Base-by-base conservation (phyloP, 805 yeast species). In the Suhomyces sp. region DNA sequence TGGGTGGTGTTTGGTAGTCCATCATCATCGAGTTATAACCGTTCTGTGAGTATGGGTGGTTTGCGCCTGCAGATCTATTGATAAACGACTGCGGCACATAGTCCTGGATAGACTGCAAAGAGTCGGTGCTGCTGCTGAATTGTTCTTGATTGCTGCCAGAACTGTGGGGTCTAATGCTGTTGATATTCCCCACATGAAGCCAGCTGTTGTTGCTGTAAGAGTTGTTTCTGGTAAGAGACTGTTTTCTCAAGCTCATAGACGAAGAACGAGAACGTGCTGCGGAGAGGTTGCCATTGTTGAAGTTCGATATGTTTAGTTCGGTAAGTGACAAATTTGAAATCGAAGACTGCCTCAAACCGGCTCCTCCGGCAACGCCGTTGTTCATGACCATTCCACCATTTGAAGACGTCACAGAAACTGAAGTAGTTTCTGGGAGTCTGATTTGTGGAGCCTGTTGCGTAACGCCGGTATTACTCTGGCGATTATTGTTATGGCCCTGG, bases 141-240 rank as follows among this genome's bases (percentile, higher is more conserved):
- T 64, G 64, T 8, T 64, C 67, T 44, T 63, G 56, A 40, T 50
- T 50, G 13, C 58, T 54, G 24, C 48, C 51, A 6, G 33, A 29
- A 7, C 48, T 47, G 42, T 52, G 51, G n/a, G 68, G 62, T 51
- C 73, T 67, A 12, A 69, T 64, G 50, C 64, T 69, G 55, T 64
- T 67, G 53, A 74, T 64, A 57, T 74, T 75, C 4, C 80, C 80
- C 40, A 75, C 73, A 61, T 75, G 80, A 45, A 74, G 64, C 80
- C 79, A 74, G 54, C 66, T 72, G 54, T 64, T 64, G 29, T 66
- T 67, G 44, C 61, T 62, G 48, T 63, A 64, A 9, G 77, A 71
- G 57, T 73, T 73, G 56, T 74, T 75, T 57, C 79, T 62, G 1
- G 79, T 73, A 46, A 75, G 68, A 10, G 77, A 72, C 56, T 75